Evolutionary conservation across 2,329 filamentous ascomycete genomes (phyloP).

Genomic region (Paecilomyces variotii): DNA sequence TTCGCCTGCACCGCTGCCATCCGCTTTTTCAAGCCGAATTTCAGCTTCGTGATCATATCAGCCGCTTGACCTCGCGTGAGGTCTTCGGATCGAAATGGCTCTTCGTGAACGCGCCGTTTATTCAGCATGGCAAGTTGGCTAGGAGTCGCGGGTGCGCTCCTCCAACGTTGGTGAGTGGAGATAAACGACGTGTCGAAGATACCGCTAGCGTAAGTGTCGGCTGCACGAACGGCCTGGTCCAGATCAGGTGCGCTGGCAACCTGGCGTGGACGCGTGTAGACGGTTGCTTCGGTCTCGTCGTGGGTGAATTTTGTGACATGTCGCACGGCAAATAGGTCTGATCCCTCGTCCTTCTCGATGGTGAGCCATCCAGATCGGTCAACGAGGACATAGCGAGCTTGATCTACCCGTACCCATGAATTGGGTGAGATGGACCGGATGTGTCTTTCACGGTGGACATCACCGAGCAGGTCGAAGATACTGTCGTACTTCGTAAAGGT

Average conservation of each 20-base stretch:
- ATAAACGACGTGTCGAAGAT: conserved; percentile 63
- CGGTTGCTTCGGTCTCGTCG: conserved; percentile 31
- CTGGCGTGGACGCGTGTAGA: conserved; percentile 60
- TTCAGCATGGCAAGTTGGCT: conserved; percentile 41
- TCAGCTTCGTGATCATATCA: conserved; percentile 88
- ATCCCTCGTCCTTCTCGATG: conserved; percentile 31
- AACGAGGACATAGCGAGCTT: conserved; percentile 62
- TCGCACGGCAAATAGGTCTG: conserved; percentile 21
- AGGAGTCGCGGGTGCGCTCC: conserved; percentile 53
- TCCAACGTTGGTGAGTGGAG: conserved; percentile 59
- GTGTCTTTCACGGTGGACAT: conserved; percentile 68
- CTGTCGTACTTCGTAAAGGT: conserved; percentile 87
- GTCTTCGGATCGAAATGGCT: conserved; percentile 51
- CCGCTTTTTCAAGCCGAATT: conserved; percentile 64
- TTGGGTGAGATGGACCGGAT: conserved; percentile 67
- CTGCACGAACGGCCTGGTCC: conserved; percentile 68
- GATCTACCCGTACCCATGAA: conserved; percentile 75
- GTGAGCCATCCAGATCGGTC: conserved; percentile 55
- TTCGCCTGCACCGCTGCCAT: conserved; percentile 45
- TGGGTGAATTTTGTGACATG: conserved; percentile 24
- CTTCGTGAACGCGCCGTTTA: conserved; percentile 39
- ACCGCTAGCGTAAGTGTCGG: conserved; percentile 68
- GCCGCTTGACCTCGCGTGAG: conserved; percentile 73
- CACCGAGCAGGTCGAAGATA: conserved; percentile 81
- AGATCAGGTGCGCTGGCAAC: conserved; percentile 61